A percentile compares a stretch with the other conserved stretches of the same genome.
These are phyloP conservation scores for Dalbergia oliveri DNA, from an alignment of 306 rosid genomes.

Conservation along the genomic window DNA sequence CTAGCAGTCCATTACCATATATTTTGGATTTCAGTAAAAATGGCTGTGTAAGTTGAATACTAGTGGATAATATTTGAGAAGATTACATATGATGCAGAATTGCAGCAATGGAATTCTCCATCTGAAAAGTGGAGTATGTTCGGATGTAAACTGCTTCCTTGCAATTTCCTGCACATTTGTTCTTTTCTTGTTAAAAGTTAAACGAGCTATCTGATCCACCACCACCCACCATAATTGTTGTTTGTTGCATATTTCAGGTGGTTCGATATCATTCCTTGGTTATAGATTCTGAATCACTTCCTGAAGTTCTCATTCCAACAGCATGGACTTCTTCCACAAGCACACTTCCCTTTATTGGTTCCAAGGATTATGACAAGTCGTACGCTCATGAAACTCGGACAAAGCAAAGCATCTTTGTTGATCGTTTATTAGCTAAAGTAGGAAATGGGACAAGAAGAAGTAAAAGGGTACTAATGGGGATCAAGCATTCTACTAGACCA, in stretches of 20 bases:
- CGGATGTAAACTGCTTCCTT: not conserved
- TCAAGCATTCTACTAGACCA: slow-evolving; percentile 89
- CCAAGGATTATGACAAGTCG: slow-evolving; percentile 52
- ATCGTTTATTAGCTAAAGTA: slow-evolving; percentile 47
- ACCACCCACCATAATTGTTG: slow-evolving; percentile 24
- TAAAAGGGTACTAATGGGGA: slow-evolving; percentile 81
- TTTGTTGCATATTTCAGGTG: slow-evolving; percentile 71
- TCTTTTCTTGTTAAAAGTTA: slow-evolving; percentile 32
- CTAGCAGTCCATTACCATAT: not conserved
- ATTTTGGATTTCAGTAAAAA: slow-evolving; percentile 21
- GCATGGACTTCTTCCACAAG: slow-evolving; percentile 86
- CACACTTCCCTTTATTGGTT: slow-evolving; percentile 66
- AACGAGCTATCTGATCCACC: slow-evolving; percentile 31
- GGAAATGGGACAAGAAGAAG: slow-evolving; percentile 49
- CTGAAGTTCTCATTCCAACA: slow-evolving; percentile 89
- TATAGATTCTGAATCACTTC: slow-evolving; percentile 84
- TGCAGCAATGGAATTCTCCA: slow-evolving; percentile 21
- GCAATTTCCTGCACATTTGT: not conserved
- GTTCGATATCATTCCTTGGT: slow-evolving; percentile 99
- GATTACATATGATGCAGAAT: not conserved
- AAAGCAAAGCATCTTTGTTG: slow-evolving; percentile 44
- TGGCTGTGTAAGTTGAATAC: slow-evolving; percentile 20
- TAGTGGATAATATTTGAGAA: slow-evolving; percentile 34
- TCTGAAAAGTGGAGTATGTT: slow-evolving; percentile 20
- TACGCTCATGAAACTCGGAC: slow-evolving; percentile 52